Conservation (phyloP, 2,329 filamentous ascomycete species). For the Claviceps africana region DNA sequence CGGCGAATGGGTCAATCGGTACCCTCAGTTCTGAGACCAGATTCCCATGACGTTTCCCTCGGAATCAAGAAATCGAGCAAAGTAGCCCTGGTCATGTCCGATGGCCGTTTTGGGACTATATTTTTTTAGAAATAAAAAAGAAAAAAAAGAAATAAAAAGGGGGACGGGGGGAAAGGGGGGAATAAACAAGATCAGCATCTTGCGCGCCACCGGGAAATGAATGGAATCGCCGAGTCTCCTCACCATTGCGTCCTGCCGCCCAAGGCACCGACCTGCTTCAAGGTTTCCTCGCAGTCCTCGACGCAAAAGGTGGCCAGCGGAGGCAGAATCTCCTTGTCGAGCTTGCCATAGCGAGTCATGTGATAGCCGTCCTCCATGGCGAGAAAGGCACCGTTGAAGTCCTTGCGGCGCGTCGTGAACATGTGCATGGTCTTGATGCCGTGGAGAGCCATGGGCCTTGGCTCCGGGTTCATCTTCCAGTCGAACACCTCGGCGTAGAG, state of each 20-base stretch:
- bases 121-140: too few relatives aligned
- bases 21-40: slow-evolving; percentile 17
- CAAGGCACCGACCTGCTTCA: slow-evolving; percentile 14
- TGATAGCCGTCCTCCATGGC: slow-evolving; percentile 17
- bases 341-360: slow-evolving; percentile 14
- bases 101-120: slow-evolving; percentile 22
- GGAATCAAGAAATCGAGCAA: slow-evolving; percentile 22
- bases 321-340: slow-evolving; percentile 12
- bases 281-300: slow-evolving; percentile 17
- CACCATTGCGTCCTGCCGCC: slow-evolving; percentile 23
- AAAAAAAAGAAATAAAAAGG: too few relatives aligned
- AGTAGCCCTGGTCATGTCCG: slow-evolving; percentile 19
- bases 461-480: slow-evolving; percentile 16
- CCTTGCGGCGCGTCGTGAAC: slow-evolving; percentile 18
- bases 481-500: slow-evolving; percentile 24
- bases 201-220: background rate
- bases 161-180: too few relatives aligned
- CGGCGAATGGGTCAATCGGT: background rate
- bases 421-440: slow-evolving; percentile 19
- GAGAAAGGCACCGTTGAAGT: slow-evolving; percentile 21
- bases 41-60: slow-evolving; percentile 25
- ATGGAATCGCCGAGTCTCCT: slow-evolving; percentile 8
- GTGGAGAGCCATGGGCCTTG: slow-evolving; percentile 6
- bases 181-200: too few relatives aligned
- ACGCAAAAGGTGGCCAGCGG: slow-evolving; percentile 22